Evolutionary conservation across 1,284 basidiomycete species (phyloP).

Genomic region (Schizopora paradoxa): DNA sequence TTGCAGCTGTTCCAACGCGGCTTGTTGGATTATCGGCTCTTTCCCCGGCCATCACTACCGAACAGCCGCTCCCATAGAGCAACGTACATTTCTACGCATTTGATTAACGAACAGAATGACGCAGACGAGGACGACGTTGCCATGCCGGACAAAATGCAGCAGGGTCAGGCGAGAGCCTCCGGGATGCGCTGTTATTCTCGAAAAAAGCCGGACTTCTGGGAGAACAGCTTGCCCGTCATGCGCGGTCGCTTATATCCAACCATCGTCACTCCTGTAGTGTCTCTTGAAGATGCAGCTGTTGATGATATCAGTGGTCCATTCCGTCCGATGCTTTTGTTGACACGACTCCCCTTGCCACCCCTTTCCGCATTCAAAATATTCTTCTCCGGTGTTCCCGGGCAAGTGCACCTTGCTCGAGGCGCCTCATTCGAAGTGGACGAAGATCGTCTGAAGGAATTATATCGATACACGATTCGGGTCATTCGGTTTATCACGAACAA

Average conservation of each 20-base stretch:
- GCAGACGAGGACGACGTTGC: conserved; percentile 16
- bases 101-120: conserved; percentile 18
- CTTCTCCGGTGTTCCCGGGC: conserved; percentile 40
- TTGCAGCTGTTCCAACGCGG: conserved; percentile 43
- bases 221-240: conserved; percentile 31
- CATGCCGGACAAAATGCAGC: conserved; percentile 18
- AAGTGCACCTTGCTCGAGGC: conserved; percentile 40
- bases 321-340: conserved; percentile 58
- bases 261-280: conserved; percentile 27
- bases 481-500: conserved; percentile 64
- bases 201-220: conserved; percentile 62
- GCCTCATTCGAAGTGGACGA: conserved; percentile 45
- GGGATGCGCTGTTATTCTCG: conserved; percentile 51
- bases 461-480: conserved; percentile 57
- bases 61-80: conserved; percentile 16
- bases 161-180: conserved; percentile 26
- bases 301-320: conserved; percentile 33
- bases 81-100: conserved; percentile 17
- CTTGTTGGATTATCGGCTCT: conserved; percentile 44
- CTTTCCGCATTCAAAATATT: conserved; percentile 54
- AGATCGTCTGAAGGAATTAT: conserved; percentile 42
- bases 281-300: conserved; percentile 32
- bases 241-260: conserved; percentile 46
- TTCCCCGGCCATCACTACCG: conserved; percentile 35
- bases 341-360: conserved; percentile 55